These are phyloP conservation scores for Xylariaceae sp. DNA, from an alignment of 2,329 filamentous ascomycete species.

Conservation along the genomic window DNA sequence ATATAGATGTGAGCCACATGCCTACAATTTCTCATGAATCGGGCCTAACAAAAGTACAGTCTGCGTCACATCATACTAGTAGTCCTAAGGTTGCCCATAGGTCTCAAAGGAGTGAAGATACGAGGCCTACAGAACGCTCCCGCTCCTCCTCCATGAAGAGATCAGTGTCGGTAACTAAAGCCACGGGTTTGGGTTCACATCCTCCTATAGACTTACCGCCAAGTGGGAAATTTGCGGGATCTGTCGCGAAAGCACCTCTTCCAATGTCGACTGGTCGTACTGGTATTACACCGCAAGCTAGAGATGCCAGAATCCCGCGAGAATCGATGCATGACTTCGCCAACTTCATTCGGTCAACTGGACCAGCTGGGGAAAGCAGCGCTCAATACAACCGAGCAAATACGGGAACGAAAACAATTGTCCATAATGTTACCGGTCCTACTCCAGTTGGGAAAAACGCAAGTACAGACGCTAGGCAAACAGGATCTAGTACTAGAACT, in stretches of 20 bases:
- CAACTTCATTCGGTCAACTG: conserved; percentile 86
- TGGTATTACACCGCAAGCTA: conserved; percentile 49
- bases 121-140: conserved; percentile 41
- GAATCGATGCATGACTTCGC: conserved; percentile 83
- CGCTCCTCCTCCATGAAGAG: conserved; percentile 48
- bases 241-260: conserved; percentile 37
- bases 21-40: conserved; percentile 7
- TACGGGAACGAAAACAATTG: conserved; percentile 27
- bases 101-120: conserved; percentile 52
- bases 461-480: conserved; percentile 44
- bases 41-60: conserved; percentile 37
- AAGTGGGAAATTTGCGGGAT: conserved; percentile 32
- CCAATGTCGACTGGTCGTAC: conserved; percentile 39
- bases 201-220: conserved; percentile 35
- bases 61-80: conserved; percentile 43
- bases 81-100: conserved; percentile 48
- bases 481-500: conserved; percentile 47
- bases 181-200: conserved; percentile 43
- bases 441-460: conserved; percentile 36
- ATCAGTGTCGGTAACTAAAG: conserved; percentile 46
- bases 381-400: conserved; percentile 27
- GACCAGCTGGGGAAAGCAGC: conserved; percentile 57
- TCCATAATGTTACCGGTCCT: conserved; percentile 40
- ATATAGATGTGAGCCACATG: conserved; percentile 65
- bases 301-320: conserved; percentile 71